phyloP scores from a whole-genome alignment of 768 basidiomycete genomes.

The Cystofilobasidium capitatum region DNA sequence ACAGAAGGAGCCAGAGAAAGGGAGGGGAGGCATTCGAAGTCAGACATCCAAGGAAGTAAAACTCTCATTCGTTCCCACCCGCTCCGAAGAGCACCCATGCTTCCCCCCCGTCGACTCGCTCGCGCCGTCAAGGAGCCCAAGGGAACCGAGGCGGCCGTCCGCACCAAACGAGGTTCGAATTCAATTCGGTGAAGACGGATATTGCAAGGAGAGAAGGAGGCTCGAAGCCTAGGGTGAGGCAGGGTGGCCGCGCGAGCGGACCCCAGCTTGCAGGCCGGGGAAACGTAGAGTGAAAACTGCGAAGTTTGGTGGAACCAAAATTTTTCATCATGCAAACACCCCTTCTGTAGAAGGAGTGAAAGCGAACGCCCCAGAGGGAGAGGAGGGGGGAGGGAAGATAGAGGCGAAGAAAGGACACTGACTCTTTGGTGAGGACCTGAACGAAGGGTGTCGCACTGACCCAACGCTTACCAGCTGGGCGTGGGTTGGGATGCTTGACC shows the following conservation, averaged over 20 bases:
- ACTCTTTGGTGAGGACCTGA: neutral
- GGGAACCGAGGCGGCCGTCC: constrained; percentile 20
- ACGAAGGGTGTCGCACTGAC: too few species aligned
- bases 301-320: constrained; percentile 19
- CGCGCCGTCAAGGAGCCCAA: constrained; percentile 18
- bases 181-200: constrained; percentile 1
- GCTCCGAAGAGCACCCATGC: neutral
- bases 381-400: neutral
- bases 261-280: constrained; percentile 21
- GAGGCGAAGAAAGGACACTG: neutral
- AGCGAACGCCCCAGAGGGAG: neutral
- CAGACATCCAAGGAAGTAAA: constrained; percentile 19
- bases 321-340: constrained; percentile 10
- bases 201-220: constrained; percentile 4
- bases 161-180: constrained; percentile 17
- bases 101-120: constrained; percentile 9
- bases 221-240: constrained; percentile 1
- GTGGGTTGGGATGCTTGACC: too few species aligned
- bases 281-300: constrained; percentile 26
- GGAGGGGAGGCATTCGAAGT: neutral
- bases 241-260: constrained; percentile 8
- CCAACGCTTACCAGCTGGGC: too few species aligned
- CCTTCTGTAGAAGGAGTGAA: too few species aligned
- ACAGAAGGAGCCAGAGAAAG: neutral
- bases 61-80: constrained; percentile 14